Evolutionary conservation across 495 filamentous ascomycete species (phyloP).

Genomic region (Xylaria cubensis): DNA sequence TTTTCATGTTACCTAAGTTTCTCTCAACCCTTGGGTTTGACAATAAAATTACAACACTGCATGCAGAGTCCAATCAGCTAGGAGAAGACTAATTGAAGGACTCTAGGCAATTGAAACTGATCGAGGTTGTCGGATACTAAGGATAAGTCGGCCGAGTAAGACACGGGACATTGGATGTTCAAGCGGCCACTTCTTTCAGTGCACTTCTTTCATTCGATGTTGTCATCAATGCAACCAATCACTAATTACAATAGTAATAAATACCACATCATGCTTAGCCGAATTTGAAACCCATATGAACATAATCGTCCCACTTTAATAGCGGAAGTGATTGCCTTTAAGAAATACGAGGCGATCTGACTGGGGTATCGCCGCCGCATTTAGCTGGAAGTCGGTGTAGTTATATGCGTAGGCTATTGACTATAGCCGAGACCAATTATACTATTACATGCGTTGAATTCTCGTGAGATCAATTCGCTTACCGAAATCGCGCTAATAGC

Average conservation of each 20-base stretch:
- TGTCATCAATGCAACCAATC: not conserved
- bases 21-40: slow-evolving; percentile 1
- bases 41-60: slow-evolving; percentile 10
- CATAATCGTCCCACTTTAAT: not conserved
- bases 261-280: slow-evolving; percentile 4
- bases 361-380: not conserved
- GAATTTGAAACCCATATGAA: not conserved
- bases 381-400: slow-evolving; percentile 5
- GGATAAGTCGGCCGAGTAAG: not conserved
- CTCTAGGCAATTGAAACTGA: not conserved
- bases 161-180: not conserved
- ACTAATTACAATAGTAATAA: not conserved
- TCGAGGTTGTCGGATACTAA: not conserved
- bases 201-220: not conserved
- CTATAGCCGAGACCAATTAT: not conserved
- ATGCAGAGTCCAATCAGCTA: not conserved
- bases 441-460: not conserved
- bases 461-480: not conserved
- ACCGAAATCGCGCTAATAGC: not conserved
- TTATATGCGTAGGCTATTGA: not conserved
- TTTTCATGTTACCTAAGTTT: slow-evolving; percentile 24
- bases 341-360: slow-evolving; percentile 10
- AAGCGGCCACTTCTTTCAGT: not conserved
- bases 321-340: no score
- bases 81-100: not conserved